These are phyloP conservation scores for Tetrapisispora namnaoensis DNA, from an alignment of 805 yeast genomes.

Conservation along the genomic window DNA sequence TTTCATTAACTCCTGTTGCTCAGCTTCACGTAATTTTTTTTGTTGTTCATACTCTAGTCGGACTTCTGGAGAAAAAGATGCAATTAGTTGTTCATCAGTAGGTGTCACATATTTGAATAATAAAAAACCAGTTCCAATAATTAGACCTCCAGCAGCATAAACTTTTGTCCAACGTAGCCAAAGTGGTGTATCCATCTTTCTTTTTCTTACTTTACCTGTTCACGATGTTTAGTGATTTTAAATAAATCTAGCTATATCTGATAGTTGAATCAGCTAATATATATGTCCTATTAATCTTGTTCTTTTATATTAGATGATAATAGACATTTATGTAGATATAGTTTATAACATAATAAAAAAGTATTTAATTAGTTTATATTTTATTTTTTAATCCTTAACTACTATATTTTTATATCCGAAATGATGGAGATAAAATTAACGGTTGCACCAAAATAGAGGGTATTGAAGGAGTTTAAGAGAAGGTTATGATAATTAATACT, in stretches of 20 bases:
- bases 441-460: too few species aligned
- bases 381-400: neutral
- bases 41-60: constrained; percentile 64
- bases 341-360: too few species aligned
- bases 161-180: constrained; percentile 55
- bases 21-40: constrained; percentile 49
- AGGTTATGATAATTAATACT: too few species aligned
- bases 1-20: constrained; percentile 60
- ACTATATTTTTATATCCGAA: neutral
- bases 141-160: constrained; percentile 50
- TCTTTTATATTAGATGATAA: too few species aligned
- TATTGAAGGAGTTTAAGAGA: too few species aligned
- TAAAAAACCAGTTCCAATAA: constrained; percentile 64
- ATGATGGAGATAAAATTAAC: too few species aligned
- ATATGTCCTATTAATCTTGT: too few species aligned
- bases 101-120: constrained; percentile 72
- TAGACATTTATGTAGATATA: too few species aligned
- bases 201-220: neutral
- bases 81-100: constrained; percentile 69
- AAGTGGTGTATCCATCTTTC: constrained; percentile 32
- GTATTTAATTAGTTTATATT: too few species aligned
- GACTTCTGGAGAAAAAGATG: constrained; percentile 71
- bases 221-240: neutral
- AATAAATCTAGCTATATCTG: neutral
- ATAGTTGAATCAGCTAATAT: too few species aligned